Conservation (phyloP, 192 early-diverging fungal species). For the Podila horticola region DNA sequence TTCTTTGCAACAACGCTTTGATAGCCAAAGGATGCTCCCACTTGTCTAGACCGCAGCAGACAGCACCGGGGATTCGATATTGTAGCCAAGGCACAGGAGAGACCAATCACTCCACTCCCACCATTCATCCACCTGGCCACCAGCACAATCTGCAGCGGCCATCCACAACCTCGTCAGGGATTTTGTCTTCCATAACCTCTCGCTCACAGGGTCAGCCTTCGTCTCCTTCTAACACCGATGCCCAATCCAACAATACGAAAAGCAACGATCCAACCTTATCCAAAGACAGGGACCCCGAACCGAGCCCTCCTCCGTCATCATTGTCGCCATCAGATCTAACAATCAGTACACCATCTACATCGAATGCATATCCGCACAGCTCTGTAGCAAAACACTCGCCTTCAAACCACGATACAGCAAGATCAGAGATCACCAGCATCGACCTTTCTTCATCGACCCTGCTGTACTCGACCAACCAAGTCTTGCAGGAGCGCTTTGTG, state of each 20-base stretch:
- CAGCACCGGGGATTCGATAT: slow-evolving; percentile 10
- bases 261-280: too few species aligned
- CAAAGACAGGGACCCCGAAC: too few species aligned
- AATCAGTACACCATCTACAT: background rate
- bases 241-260: too few species aligned
- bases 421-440: slow-evolving; percentile 8
- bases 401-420: background rate
- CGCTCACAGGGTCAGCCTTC: too few species aligned
- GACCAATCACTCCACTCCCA: background rate
- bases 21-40: background rate
- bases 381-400: background rate
- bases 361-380: background rate
- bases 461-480: slow-evolving; percentile 26
- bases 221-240: too few species aligned
- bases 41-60: background rate
- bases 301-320: too few species aligned
- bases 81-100: slow-evolving; percentile 34
- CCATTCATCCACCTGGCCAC: background rate
- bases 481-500: slow-evolving; percentile 20
- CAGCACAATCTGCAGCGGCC: background rate
- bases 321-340: background rate
- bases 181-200: too few species aligned
- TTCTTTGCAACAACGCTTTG: background rate
- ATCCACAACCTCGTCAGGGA: background rate
- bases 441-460: slow-evolving; percentile 9